A percentile compares a stretch with the other conserved stretches of the same genome.
Evolutionary conservation across 306 rosid species (phyloP).

Genomic region (Prinsepia uniflora): DNA sequence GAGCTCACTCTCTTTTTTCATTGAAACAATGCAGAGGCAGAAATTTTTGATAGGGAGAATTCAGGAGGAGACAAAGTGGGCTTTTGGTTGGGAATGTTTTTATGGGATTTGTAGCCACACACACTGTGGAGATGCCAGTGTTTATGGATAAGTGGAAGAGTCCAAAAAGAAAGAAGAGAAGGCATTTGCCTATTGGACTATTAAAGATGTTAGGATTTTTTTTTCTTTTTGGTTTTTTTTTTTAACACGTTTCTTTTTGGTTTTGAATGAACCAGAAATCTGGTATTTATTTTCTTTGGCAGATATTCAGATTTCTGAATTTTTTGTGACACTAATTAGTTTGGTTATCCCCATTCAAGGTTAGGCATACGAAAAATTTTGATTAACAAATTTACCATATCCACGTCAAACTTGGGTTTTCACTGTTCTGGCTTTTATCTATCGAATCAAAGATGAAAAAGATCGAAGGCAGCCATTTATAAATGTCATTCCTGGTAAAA

Average conservation of each 20-base stretch:
- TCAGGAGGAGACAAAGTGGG: conserved; percentile 20
- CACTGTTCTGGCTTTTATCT: no score
- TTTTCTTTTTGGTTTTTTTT: conserved; percentile 5
- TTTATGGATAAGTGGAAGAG: conserved; percentile 36
- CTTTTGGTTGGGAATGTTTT: background rate
- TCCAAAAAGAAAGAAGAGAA: conserved; percentile 19
- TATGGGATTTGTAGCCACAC: conserved; percentile 48
- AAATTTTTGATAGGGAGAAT: conserved; percentile 12
- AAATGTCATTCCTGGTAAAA: no score
- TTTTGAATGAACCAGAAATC: background rate
- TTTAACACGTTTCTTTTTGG: conserved; percentile 3
- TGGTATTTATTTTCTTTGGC: background rate
- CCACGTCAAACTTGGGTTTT: no score
- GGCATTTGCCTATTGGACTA: background rate
- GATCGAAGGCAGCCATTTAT: no score
- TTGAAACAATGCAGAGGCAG: background rate
- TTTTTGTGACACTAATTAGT: conserved; percentile 34
- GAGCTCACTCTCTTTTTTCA: background rate
- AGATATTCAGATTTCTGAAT: conserved; percentile 12
- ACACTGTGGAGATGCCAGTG: conserved; percentile 7
- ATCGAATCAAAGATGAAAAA: no score
- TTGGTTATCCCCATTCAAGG: conserved; percentile 9
- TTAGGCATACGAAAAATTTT: background rate
- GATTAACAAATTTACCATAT: no score
- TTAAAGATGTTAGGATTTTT: background rate